phyloP scores from a whole-genome alignment of 768 basidiomycete genomes.

The Lentinula aciculospora region DNA sequence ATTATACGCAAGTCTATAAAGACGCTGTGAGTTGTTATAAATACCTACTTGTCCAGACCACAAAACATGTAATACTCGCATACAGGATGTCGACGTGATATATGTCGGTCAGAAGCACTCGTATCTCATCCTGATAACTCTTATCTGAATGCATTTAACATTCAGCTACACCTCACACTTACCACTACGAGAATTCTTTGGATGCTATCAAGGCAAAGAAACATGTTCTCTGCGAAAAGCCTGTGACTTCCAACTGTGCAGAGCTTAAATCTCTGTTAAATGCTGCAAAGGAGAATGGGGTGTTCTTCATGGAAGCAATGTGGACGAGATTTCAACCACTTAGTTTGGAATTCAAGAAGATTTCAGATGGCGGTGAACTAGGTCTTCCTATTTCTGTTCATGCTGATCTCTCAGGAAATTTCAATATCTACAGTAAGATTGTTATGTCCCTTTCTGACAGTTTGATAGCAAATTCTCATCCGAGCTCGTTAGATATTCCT shows the following conservation, averaged over 20 bases:
- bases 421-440: constrained; percentile 55
- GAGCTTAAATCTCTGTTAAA: constrained; percentile 70
- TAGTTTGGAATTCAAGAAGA: constrained; percentile 53
- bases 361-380: constrained; percentile 57
- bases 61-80: neutral
- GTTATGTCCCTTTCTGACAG: neutral
- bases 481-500: constrained; percentile 27
- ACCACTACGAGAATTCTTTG: constrained; percentile 73
- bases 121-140: neutral
- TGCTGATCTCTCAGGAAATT: constrained; percentile 74
- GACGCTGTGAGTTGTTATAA: constrained; percentile 26
- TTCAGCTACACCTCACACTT: constrained; percentile 77
- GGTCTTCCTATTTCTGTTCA: constrained; percentile 63
- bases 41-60: neutral
- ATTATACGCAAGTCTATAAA: constrained; percentile 68
- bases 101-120: constrained; percentile 52
- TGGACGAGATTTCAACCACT: constrained; percentile 85
- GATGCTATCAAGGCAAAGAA: constrained; percentile 76
- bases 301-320: constrained; percentile 91
- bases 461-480: neutral
- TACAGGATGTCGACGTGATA: constrained; percentile 65
- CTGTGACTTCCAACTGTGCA: constrained; percentile 70
- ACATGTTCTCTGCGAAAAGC: constrained; percentile 87
- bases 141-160: neutral
- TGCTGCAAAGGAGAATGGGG: constrained; percentile 69